These are phyloP conservation scores for Botrytis porri DNA, from an alignment of 2,329 filamentous ascomycete genomes.

Conservation along the genomic window DNA sequence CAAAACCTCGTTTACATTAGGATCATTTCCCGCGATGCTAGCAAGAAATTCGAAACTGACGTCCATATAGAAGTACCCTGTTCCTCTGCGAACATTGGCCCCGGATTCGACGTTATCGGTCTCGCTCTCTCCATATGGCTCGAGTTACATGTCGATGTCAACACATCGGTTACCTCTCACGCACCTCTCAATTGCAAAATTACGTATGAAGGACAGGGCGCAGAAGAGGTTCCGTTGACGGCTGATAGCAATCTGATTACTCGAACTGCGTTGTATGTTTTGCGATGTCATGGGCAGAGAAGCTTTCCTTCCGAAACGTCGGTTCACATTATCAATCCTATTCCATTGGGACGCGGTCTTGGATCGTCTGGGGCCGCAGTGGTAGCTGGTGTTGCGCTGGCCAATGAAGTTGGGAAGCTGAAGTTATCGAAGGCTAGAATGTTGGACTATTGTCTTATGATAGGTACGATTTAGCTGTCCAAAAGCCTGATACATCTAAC, in stretches of 20 bases:
- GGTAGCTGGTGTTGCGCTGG: conserved; percentile 90
- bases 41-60: conserved; percentile 11
- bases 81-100: conserved; percentile 96
- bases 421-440: conserved; percentile 75
- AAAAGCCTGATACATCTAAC: background rate
- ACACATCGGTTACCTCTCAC: conserved; percentile 54
- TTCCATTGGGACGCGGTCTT: conserved; percentile 85
- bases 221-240: conserved; percentile 72
- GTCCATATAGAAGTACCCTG: conserved; percentile 63
- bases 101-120: conserved; percentile 96
- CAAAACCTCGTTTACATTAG: background rate
- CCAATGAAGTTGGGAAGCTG: conserved; percentile 81
- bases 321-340: conserved; percentile 93
- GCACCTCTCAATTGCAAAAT: conserved; percentile 80
- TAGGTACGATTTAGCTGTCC: conserved; percentile 53
- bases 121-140: conserved; percentile 92
- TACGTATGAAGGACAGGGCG: conserved; percentile 78
- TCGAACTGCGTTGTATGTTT: conserved; percentile 87
- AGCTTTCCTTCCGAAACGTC: conserved; percentile 82
- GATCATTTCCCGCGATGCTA: background rate
- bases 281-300: conserved; percentile 85
- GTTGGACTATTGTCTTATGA: conserved; percentile 97
- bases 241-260: conserved; percentile 91
- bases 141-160: conserved; percentile 78
- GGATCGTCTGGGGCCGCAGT: conserved; percentile 96